These are phyloP conservation scores for Hypomyces rosellus DNA, from an alignment of 2,329 filamentous ascomycete species.

Conservation along the genomic window DNA sequence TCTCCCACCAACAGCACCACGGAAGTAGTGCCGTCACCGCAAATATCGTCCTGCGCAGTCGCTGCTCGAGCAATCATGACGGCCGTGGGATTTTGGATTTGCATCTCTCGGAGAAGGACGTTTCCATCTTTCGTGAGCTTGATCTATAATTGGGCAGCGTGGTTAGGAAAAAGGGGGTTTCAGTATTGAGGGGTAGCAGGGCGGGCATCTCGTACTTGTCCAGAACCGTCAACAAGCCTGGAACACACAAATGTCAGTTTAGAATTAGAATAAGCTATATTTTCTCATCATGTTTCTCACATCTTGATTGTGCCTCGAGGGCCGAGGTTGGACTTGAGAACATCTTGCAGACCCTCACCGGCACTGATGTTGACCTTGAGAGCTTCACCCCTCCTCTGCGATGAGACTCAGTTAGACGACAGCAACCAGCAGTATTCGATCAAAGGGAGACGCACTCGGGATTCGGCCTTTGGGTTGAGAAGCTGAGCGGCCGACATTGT, in stretches of 20 bases:
- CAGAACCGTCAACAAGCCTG: conserved; percentile 64
- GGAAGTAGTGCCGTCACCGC: conserved; percentile 94
- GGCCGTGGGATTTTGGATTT: conserved; percentile 98
- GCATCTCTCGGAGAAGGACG: conserved; percentile 70
- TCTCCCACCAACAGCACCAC: conserved; percentile 94
- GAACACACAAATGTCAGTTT: neutral
- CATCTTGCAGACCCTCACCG: conserved; percentile 87
- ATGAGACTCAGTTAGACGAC: conserved; percentile 16
- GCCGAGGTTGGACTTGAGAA: conserved; percentile 92
- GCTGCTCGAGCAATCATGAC: conserved; percentile 79
- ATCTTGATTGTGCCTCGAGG: conserved; percentile 95
- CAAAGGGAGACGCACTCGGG: conserved; percentile 59
- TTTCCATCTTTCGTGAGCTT: conserved; percentile 99
- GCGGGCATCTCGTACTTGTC: conserved; percentile 46
- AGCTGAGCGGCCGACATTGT: conserved; percentile 95
- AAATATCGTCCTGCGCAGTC: conserved; percentile 97
- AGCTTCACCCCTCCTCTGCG: conserved; percentile 89
- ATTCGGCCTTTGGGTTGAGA: conserved; percentile 98
- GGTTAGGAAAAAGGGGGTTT: conserved; percentile 23
- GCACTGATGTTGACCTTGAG: conserved; percentile 94
- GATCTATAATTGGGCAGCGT: conserved; percentile 53
- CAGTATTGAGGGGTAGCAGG: conserved; percentile 20
- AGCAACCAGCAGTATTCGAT: neutral
- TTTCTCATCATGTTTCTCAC: conserved; percentile 37
- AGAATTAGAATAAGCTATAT: neutral